Evolutionary conservation across 148 eudicot genomes (phyloP).

Genomic region (Silene conica): DNA sequence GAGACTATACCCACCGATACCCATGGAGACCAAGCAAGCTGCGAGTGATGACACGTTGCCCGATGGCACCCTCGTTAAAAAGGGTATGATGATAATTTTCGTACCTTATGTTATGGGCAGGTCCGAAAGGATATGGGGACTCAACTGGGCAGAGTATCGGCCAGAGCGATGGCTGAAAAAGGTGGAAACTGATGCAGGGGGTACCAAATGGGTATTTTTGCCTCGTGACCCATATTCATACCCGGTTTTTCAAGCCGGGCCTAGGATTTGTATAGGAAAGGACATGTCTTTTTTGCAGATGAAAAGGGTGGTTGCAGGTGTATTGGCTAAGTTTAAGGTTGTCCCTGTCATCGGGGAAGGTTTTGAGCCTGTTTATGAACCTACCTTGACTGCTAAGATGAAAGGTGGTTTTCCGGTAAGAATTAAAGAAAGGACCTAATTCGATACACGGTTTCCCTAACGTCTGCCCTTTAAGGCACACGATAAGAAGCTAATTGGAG

Average conservation of each 20-base stretch:
- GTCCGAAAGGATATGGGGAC: slow-evolving; percentile 31
- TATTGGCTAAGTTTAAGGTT: slow-evolving; percentile 32
- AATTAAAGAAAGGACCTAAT: background rate
- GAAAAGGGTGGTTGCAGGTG: slow-evolving; percentile 35
- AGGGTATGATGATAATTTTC: slow-evolving; percentile 23
- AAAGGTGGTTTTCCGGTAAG: slow-evolving; percentile 28
- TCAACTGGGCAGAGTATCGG: slow-evolving; percentile 21
- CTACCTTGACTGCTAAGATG: slow-evolving; percentile 31
- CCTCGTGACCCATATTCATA: slow-evolving; percentile 24
- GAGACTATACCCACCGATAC: slow-evolving; percentile 41
- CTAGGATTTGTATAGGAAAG: slow-evolving; percentile 36
- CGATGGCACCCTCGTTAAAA: slow-evolving; percentile 33
- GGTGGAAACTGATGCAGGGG: slow-evolving; percentile 1
- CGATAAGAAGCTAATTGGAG: too few relatives aligned
- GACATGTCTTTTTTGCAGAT: slow-evolving; percentile 42
- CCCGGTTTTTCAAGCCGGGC: slow-evolving; percentile 41
- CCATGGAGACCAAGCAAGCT: slow-evolving; percentile 25
- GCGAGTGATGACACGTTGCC: slow-evolving; percentile 25
- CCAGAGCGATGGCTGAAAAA: slow-evolving; percentile 28
- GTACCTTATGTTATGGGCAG: background rate
- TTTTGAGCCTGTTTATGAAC: slow-evolving; percentile 21
- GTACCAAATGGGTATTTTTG: slow-evolving; percentile 16
- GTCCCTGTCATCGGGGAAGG: slow-evolving; percentile 29
- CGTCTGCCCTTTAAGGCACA: too few relatives aligned
- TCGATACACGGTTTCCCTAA: too few relatives aligned